These are phyloP conservation scores for Tulasnella calospora DNA, from an alignment of 768 basidiomycete genomes.

Conservation along the genomic window DNA sequence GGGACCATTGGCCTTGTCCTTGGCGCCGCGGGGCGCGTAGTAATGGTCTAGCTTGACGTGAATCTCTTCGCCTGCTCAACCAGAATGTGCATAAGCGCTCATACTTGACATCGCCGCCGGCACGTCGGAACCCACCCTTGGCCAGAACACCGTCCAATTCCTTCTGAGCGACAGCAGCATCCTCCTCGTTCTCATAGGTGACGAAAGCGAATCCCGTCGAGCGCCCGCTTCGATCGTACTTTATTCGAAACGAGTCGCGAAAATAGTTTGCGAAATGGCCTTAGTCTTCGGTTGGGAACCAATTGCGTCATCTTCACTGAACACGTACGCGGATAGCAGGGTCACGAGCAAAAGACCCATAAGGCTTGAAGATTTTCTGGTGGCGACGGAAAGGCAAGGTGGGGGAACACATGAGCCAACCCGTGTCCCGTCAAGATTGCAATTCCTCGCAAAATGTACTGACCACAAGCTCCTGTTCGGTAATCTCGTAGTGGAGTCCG, in stretches of 20 bases:
- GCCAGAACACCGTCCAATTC: constrained; percentile 82
- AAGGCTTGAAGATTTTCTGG: constrained; percentile 84
- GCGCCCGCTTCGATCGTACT: constrained; percentile 96
- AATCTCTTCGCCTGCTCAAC: neutral
- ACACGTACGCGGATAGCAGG: constrained; percentile 88
- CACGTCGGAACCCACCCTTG: constrained; percentile 55
- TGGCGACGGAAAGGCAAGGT: neutral
- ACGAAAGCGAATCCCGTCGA: constrained; percentile 79
- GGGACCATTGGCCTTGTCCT: neutral
- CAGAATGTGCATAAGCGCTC: neutral
- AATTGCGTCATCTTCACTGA: neutral
- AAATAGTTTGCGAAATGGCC: neutral
- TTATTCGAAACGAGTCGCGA: neutral
- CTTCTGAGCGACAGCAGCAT: constrained; percentile 78
- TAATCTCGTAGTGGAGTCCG: constrained; percentile 89
- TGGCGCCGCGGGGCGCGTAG: neutral
- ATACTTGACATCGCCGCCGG: too few relatives aligned
- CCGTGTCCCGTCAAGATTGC: neutral
- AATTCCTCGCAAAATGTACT: constrained; percentile 35
- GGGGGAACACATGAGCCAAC: neutral
- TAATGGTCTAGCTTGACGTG: neutral
- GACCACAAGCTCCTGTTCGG: constrained; percentile 81
- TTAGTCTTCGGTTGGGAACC: neutral
- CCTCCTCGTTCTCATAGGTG: constrained; percentile 68
- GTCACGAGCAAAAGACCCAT: constrained; percentile 88